Conservation (phyloP, 1,139 yeast genomes). For the Protomyces arabidopsidicola region DNA sequence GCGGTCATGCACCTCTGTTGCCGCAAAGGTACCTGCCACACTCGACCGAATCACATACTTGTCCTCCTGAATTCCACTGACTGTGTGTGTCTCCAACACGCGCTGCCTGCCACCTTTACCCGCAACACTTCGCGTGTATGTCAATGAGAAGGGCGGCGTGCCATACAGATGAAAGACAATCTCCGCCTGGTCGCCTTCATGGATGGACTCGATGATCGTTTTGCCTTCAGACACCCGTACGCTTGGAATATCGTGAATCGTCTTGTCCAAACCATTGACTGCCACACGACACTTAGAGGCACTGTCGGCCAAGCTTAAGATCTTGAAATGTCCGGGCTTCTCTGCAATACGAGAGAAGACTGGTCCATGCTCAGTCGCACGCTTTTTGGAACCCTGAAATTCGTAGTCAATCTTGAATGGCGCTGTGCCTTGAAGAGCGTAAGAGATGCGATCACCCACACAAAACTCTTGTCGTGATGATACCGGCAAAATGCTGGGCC, state of each 20-base stretch:
- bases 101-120: slow-evolving; percentile 38
- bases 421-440: slow-evolving; percentile 69
- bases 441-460: slow-evolving; percentile 85
- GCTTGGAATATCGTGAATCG: slow-evolving; percentile 77
- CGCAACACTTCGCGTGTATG: slow-evolving; percentile 52
- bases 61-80: slow-evolving; percentile 61
- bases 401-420: slow-evolving; percentile 73
- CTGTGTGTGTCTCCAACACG: slow-evolving; percentile 71
- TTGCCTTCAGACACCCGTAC: slow-evolving; percentile 83
- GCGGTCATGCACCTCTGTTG: slow-evolving; percentile 70
- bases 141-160: slow-evolving; percentile 50
- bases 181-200: slow-evolving; percentile 63
- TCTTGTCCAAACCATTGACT: slow-evolving; percentile 49
- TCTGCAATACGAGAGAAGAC: slow-evolving; percentile 72
- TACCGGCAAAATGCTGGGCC: slow-evolving; percentile 58
- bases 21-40: slow-evolving; percentile 90
- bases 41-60: slow-evolving; percentile 71
- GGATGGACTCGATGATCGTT: slow-evolving; percentile 69
- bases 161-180: slow-evolving; percentile 52
- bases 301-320: slow-evolving; percentile 70
- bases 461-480: slow-evolving; percentile 55
- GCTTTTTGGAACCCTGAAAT: slow-evolving; percentile 60
- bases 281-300: slow-evolving; percentile 68
- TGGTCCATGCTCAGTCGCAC: slow-evolving; percentile 53
- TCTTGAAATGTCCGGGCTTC: slow-evolving; percentile 65